phyloP scores from a whole-genome alignment of 345 rosid species.

The Carallia pectinifolia region DNA sequence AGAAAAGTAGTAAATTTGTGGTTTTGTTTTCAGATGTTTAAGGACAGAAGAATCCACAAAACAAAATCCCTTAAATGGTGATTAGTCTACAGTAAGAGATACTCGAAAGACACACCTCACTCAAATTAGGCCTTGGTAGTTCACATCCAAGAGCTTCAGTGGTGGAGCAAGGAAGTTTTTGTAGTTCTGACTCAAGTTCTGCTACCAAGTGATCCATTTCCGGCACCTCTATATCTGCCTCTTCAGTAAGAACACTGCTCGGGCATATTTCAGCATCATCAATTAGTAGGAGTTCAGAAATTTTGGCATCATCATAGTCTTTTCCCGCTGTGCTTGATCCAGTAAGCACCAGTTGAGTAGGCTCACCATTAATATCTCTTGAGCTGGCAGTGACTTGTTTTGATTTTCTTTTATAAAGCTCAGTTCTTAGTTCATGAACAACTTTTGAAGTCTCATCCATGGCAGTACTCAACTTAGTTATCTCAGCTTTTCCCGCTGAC shows the following conservation, averaged over 20 bases:
- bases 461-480: constrained; percentile 53
- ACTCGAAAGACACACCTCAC: constrained; percentile 40
- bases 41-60: background rate
- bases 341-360: constrained; percentile 17
- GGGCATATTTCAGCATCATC: constrained; percentile 57
- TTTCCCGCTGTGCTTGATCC: constrained; percentile 26
- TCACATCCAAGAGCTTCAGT: constrained; percentile 22
- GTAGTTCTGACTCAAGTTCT: constrained; percentile 81
- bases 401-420: constrained; percentile 53
- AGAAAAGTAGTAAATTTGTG: background rate
- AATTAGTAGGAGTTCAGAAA: constrained; percentile 14
- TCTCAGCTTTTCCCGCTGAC: constrained; percentile 70
- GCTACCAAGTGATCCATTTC: constrained; percentile 82
- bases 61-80: background rate
- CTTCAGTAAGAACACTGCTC: constrained; percentile 86
- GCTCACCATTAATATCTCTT: constrained; percentile 11
- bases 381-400: constrained; percentile 22
- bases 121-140: constrained; percentile 12
- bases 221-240: constrained; percentile 49
- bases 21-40: background rate
- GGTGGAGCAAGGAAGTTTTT: constrained; percentile 52
- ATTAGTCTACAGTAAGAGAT: constrained; percentile 8
- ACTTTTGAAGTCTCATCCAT: constrained; percentile 69
- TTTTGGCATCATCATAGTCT: constrained; percentile 29
- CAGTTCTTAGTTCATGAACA: constrained; percentile 66